Percentiles rank a stretch among this genome's conserved stretches.
phyloP scores from a whole-genome alignment of 495 filamentous ascomycete genomes.

The Talaromyces ruber region DNA sequence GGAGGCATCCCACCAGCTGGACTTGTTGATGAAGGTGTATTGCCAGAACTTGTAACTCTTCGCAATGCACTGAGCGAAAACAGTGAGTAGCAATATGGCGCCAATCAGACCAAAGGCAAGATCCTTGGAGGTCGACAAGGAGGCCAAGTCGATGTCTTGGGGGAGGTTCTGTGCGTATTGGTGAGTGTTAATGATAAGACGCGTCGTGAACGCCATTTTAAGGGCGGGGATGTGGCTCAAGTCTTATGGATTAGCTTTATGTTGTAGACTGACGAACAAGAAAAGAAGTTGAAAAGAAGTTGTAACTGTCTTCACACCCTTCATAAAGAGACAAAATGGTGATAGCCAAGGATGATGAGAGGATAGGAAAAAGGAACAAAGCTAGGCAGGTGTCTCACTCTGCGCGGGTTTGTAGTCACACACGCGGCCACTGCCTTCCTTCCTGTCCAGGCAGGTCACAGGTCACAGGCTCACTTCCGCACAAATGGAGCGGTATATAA shows the following conservation, averaged over 20 bases:
- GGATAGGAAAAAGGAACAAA: background rate
- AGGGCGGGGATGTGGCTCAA: background rate
- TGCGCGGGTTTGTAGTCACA: background rate
- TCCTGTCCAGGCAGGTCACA: background rate
- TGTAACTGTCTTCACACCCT: background rate
- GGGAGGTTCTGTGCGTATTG: background rate
- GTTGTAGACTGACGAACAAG: background rate
- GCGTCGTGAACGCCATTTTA: background rate
- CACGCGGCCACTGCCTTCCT: background rate
- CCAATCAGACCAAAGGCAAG: background rate
- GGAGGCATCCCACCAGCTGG: background rate
- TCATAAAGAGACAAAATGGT: background rate
- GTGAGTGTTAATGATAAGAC: background rate
- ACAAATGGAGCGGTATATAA: background rate
- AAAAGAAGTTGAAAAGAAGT: no score
- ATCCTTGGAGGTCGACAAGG: background rate
- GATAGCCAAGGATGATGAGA: background rate
- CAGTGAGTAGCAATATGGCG: background rate
- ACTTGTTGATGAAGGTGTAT: background rate
- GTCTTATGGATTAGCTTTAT: background rate
- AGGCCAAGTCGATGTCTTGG: background rate
- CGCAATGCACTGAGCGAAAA: background rate
- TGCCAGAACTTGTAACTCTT: background rate
- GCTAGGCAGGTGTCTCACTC: background rate
- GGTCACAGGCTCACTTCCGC: background rate